Conservation (phyloP, 257 asterid genomes). For the Solanum piurae region DNA sequence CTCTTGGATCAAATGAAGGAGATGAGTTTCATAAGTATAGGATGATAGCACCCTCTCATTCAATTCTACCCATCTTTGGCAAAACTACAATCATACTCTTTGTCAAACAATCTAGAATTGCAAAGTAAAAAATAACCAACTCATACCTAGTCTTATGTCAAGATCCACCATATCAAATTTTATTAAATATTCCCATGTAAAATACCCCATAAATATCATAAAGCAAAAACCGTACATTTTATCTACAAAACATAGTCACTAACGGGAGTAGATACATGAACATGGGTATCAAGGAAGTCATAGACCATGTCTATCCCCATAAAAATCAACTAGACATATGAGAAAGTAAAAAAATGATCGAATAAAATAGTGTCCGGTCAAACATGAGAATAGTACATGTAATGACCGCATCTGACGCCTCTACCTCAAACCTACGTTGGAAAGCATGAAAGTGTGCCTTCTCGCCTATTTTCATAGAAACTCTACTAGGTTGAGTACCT, state of each 20-base stretch:
- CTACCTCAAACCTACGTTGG: background rate
- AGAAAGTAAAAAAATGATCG: background rate
- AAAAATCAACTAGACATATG: background rate
- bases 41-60: no score
- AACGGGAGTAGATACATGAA: background rate
- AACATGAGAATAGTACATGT: background rate
- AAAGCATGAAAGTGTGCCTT: background rate
- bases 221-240: background rate
- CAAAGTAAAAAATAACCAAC: background rate
- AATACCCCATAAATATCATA: background rate
- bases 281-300: background rate
- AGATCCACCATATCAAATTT: background rate
- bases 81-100: no score
- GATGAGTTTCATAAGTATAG: no score
- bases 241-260: background rate
- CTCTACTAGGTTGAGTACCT: background rate
- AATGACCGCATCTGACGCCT: background rate
- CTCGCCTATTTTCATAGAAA: accelerated
- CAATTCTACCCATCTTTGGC: no score
- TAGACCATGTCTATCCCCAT: background rate
- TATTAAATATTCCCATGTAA: no score
- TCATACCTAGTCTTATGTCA: background rate
- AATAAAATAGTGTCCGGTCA: background rate
- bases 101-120: no score
- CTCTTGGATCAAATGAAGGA: no score